Conservation (phyloP, 108 stramenopile species). For the Cyclotella atomus region DNA sequence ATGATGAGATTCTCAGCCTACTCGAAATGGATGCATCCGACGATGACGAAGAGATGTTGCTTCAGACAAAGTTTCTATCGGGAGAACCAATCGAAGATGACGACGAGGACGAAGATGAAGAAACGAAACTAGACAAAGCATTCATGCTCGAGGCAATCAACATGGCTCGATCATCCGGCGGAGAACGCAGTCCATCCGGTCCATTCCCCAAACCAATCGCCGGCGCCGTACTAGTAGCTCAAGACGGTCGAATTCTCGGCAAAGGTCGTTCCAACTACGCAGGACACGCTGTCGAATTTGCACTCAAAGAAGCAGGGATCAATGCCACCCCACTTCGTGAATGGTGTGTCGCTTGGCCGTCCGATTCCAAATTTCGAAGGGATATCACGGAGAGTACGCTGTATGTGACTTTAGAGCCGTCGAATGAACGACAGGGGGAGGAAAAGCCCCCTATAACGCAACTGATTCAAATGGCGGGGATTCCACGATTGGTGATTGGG, state of each 20-base stretch:
- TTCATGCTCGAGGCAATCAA: constrained; percentile 53
- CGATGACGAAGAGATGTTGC: not conserved
- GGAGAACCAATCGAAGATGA: not conserved
- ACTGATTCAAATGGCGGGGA: constrained; percentile 66
- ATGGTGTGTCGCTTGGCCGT: constrained; percentile 82
- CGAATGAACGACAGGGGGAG: constrained; percentile 58
- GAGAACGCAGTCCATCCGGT: constrained; percentile 34
- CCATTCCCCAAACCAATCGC: constrained; percentile 71
- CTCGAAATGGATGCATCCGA: constrained; percentile 1
- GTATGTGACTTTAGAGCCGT: constrained; percentile 83
- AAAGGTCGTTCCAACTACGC: constrained; percentile 61
- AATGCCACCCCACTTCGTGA: constrained; percentile 68
- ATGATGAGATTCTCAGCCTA: constrained; percentile 4
- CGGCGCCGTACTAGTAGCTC: constrained; percentile 68
- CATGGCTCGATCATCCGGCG: constrained; percentile 43
- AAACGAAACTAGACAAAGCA: constrained; percentile 35
- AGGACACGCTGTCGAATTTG: constrained; percentile 65
- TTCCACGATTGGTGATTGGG: constrained; percentile 82
- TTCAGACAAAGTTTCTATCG: not conserved
- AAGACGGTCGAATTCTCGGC: constrained; percentile 67
- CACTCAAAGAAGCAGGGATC: constrained; percentile 64
- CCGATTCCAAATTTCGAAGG: constrained; percentile 54
- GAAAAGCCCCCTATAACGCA: constrained; percentile 74
- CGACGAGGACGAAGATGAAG: constrained; percentile 37
- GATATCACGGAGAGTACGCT: constrained; percentile 65